A percentile compares a stretch with the other conserved stretches of the same genome.
These are phyloP conservation scores for Pleurozium schreberi DNA, from an alignment of 225 moss, liverwort and hornwort genomes.

Conservation along the genomic window DNA sequence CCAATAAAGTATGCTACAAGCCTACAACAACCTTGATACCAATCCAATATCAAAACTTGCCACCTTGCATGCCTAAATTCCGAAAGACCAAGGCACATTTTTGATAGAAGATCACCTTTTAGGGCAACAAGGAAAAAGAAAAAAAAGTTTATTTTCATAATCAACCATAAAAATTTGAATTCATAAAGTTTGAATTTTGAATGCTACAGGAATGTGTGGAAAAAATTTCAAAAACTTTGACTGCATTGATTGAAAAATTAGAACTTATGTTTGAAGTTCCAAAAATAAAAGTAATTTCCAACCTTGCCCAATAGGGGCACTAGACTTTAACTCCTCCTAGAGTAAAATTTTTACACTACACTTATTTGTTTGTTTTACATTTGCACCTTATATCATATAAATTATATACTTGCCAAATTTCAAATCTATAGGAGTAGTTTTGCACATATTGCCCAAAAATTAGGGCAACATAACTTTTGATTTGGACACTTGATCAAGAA, in stretches of 20 bases:
- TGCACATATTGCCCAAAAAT: not conserved
- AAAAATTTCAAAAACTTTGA: not conserved
- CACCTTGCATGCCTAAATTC: not conserved
- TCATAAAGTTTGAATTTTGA: no score
- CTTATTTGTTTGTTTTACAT: not conserved
- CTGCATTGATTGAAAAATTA: rapidly evolving
- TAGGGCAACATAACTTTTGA: no score
- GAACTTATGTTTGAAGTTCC: not conserved
- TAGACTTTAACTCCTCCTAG: not conserved
- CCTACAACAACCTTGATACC: not conserved
- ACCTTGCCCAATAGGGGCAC: not conserved
- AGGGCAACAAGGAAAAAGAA: not conserved
- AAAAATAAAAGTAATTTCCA: not conserved
- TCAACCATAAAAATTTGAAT: not conserved
- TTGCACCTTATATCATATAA: not conserved
- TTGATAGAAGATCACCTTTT: rapidly evolving
- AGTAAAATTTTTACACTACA: not conserved
- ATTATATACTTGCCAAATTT: not conserved
- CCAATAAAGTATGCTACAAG: not conserved
- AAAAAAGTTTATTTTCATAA: not conserved
- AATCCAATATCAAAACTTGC: not conserved
- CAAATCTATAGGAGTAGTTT: not conserved
- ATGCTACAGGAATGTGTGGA: not conserved
- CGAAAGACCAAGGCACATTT: not conserved
- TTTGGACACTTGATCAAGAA: no score